phyloP scores from a whole-genome alignment of 176 grass and related monocot species.

The Hsuehochloa calcarea region DNA sequence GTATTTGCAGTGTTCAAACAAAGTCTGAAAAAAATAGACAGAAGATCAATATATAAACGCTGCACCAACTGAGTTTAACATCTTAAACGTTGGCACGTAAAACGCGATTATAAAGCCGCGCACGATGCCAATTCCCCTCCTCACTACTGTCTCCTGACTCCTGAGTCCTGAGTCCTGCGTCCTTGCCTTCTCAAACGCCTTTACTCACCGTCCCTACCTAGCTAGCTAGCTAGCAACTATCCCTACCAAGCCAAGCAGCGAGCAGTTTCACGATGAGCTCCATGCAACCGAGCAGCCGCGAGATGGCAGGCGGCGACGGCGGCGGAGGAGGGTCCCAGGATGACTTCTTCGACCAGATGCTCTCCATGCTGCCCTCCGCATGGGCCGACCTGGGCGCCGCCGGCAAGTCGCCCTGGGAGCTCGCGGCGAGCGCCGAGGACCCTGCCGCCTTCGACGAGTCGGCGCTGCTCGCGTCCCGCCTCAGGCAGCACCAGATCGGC shows the following conservation, averaged over 20 bases:
- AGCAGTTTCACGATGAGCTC: neutral
- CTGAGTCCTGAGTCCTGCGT: neutral
- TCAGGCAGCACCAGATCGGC: conserved; percentile 85
- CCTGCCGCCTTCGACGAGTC: conserved; percentile 66
- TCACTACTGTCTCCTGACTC: no score
- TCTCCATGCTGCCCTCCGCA: conserved; percentile 60
- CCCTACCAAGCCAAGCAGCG: neutral
- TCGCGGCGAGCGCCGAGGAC: conserved; percentile 22
- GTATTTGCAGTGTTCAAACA: neutral
- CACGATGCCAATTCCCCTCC: neutral
- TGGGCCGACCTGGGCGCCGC: conserved; percentile 64
- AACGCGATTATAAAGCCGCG: conserved; percentile 35
- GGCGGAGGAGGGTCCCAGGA: conserved; percentile 46
- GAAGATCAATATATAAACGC: neutral
- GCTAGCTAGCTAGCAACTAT: neutral
- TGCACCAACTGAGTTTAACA: neutral
- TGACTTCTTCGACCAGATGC: conserved; percentile 98
- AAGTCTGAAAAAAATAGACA: neutral
- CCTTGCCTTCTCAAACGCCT: neutral
- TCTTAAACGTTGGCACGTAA: neutral
- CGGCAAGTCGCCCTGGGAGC: conserved; percentile 73
- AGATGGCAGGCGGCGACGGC: conserved; percentile 38
- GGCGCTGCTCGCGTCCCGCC: conserved; percentile 54
- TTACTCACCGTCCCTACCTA: neutral
- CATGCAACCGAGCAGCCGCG: conserved; percentile 31